phyloP scores from a whole-genome alignment of 2,329 filamentous ascomycete species.

The Ceratocystiopsis sp. region DNA sequence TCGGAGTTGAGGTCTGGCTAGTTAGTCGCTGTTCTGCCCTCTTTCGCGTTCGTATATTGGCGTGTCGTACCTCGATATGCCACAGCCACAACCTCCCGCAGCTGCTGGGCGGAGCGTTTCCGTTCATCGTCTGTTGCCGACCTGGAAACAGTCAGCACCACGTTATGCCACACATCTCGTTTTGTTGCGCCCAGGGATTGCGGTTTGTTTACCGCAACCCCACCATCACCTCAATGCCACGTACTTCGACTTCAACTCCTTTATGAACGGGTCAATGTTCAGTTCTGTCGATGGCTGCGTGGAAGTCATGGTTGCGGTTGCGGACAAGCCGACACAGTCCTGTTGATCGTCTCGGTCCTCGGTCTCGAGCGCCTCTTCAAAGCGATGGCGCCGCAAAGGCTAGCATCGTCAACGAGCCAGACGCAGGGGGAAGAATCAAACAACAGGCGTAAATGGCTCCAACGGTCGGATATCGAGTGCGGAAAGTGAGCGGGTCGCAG shows the following conservation, averaged over 20 bases:
- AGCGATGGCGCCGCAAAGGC: constrained; percentile 6
- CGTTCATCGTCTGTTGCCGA: constrained; percentile 27
- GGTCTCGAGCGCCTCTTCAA: constrained; percentile 4
- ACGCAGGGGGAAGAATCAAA: neutral
- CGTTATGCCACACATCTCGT: neutral
- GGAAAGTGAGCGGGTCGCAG: no score
- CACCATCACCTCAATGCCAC: constrained; percentile 1
- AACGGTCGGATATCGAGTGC: no score
- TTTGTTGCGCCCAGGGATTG: no score
- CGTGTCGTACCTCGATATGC: constrained; percentile 33
- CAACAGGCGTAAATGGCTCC: no score
- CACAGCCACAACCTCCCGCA: constrained; percentile 36
- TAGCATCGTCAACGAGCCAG: constrained; percentile 8
- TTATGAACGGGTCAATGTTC: constrained; percentile 35
- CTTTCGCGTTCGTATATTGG: neutral
- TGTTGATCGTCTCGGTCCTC: no score
- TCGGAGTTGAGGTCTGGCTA: constrained; percentile 59
- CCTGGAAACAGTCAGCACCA: constrained; percentile 6
- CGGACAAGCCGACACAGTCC: neutral
- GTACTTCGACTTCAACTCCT: constrained; percentile 39
- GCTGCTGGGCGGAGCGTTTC: constrained; percentile 34
- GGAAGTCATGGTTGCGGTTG: constrained; percentile 9
- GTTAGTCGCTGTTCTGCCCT: neutral
- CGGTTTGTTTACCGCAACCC: neutral
- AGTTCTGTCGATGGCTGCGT: constrained; percentile 28